Conservation (phyloP, 176 grass and related monocot species). For the Cocos nucifera region DNA sequence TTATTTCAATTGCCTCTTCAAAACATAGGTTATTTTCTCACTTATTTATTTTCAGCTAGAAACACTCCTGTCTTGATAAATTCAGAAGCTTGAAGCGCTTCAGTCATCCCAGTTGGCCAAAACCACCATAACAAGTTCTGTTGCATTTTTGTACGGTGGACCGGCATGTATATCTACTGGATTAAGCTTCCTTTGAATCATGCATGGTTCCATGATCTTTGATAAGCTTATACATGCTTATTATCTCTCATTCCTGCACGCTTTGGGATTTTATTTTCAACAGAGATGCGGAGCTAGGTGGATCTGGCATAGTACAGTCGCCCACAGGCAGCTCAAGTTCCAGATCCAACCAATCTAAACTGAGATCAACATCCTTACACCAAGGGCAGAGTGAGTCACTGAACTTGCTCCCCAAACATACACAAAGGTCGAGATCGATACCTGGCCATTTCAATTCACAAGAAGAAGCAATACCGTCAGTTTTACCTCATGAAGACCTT, state of each 20-base stretch:
- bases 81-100: no score
- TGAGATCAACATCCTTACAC: neutral
- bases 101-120: no score
- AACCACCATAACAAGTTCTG: no score
- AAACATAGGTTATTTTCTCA: no score
- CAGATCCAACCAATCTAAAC: neutral
- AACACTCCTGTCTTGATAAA: no score
- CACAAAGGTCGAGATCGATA: slow-evolving; percentile 17
- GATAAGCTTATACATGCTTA: no score
- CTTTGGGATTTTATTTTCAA: neutral
- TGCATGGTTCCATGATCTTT: no score
- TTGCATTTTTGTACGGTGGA: no score
- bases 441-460: slow-evolving; percentile 21
- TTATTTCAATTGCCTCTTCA: no score
- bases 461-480: neutral
- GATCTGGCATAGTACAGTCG: neutral
- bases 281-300: slow-evolving; percentile 9
- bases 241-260: neutral
- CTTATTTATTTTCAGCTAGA: no score
- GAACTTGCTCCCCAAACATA: neutral
- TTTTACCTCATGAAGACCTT: neutral
- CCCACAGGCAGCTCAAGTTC: neutral
- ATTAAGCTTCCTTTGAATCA: no score
- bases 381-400: neutral
- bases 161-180: no score